These are phyloP conservation scores for Trichoderma sp. DNA, from an alignment of 2,329 filamentous ascomycete species.

Conservation along the genomic window DNA sequence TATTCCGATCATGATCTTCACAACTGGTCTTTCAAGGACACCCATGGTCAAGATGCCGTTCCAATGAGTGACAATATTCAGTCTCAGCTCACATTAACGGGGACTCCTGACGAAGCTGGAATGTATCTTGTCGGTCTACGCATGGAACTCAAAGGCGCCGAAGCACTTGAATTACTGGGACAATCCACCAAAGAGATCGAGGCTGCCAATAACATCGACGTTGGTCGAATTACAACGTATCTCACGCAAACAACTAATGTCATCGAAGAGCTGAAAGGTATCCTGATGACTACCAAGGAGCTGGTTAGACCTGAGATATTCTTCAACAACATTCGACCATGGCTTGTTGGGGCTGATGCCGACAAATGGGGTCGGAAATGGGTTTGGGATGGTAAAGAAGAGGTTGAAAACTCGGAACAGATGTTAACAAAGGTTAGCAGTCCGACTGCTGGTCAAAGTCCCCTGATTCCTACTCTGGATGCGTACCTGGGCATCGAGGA, in stretches of 20 bases:
- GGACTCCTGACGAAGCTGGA: not conserved
- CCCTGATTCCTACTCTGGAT: not conserved
- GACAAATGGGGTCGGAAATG: not conserved
- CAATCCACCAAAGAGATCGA: not conserved
- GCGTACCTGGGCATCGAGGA: not conserved
- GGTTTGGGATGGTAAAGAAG: not conserved
- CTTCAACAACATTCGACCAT: not conserved
- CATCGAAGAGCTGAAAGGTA: not conserved
- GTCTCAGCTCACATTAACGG: not conserved
- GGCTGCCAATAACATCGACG: not conserved
- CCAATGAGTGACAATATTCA: not conserved
- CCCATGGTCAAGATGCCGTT: rapidly evolving
- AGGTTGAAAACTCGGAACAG: not conserved
- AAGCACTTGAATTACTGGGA: not conserved
- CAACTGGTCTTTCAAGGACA: not conserved
- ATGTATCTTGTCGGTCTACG: not conserved
- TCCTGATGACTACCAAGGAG: not conserved
- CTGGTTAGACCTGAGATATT: not conserved
- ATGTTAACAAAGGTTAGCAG: not conserved
- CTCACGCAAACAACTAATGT: not conserved
- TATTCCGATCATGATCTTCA: not conserved
- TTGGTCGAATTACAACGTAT: not conserved
- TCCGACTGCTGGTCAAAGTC: not conserved
- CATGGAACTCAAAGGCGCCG: not conserved
- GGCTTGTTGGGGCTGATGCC: not conserved